Percentiles rank a stretch among this genome's conserved stretches.
Evolutionary conservation across 2,329 filamentous ascomycete genomes (phyloP).

Genomic region (Berkeleyomyces basicola): DNA sequence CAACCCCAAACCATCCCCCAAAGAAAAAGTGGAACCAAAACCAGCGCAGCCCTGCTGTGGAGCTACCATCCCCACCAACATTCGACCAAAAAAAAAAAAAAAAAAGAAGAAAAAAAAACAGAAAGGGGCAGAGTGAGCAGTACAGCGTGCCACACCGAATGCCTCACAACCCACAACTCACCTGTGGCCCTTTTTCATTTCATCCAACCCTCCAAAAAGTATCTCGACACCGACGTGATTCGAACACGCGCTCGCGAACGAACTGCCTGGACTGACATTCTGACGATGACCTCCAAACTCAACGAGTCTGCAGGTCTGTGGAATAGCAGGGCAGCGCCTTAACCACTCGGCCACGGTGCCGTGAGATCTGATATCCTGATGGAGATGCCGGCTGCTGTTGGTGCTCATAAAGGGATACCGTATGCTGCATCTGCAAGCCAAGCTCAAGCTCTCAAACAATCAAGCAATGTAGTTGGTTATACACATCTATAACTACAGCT

Average conservation of each 20-base stretch:
- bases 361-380: neutral
- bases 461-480: neutral
- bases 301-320: neutral
- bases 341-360: conserved; percentile 5
- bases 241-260: conserved; percentile 6
- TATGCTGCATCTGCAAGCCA: neutral
- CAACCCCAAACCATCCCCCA: no score
- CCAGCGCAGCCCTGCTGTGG: no score
- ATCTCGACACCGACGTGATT: conserved; percentile 3
- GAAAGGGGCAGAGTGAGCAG: no score
- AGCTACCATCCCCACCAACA: neutral
- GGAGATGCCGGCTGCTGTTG: neutral
- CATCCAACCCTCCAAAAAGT: neutral
- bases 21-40: no score
- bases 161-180: neutral
- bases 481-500: neutral
- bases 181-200: neutral
- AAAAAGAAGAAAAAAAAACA: neutral
- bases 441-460: no score
- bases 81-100: neutral
- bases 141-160: no score
- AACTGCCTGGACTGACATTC: conserved; percentile 1
- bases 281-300: neutral
- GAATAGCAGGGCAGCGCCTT: neutral
- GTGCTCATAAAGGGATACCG: neutral